Base-by-base conservation (phyloP, 2,329 filamentous ascomycete genomes). In the Tolypocladium tropicale region DNA sequence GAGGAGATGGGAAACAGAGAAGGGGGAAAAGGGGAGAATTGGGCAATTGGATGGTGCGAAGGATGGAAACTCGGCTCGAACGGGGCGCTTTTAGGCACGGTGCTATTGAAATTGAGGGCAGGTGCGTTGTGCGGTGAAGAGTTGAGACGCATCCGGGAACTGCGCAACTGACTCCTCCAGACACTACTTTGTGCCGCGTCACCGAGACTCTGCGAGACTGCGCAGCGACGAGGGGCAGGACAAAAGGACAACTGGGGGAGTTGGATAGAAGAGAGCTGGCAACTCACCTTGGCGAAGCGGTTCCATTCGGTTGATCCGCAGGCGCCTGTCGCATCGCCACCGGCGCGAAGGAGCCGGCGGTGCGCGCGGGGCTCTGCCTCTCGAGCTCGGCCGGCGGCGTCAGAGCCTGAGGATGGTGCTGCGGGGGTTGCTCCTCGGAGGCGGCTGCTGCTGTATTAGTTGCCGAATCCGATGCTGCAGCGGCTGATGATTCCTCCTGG, bases 341-440 rank as follows among this genome's bases (percentile, higher is more conserved):
- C 23, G 43, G 43, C 25, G 43, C 43, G 2, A 10, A 48, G 4
- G 43, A 18, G 25, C 43, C 43, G 12, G 25, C 43, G 2, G 43
- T 18, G 21, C 2, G 30, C n/a, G 30, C 49, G 48, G 48, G 30
- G 23, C 48, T 34, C 30, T 21, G 48, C 30, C 23, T 36, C 33
- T 52, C 51, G 30, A 32, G 36, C 36, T 54, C 52, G 37, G 52
- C 52, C 14, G 52, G 52, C 16, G 52, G 52, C 41, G 52, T 54
- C 1, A 28, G 52, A 16, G 52, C 52, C 52, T 54, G 52, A 28
- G 39, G 52, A 3, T 28, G 39, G 12, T 41, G 36, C 52, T 39
- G 52, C 34, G 12, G 52, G 12, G 23, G 18, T 14, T 36, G n/a
- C 14, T 28, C 23, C 7, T 53, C 52, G 11, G 50, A 5, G n/a